Evolutionary conservation across 164 flowering plant species (phyloP).

Genomic region (Stephania japonica): DNA sequence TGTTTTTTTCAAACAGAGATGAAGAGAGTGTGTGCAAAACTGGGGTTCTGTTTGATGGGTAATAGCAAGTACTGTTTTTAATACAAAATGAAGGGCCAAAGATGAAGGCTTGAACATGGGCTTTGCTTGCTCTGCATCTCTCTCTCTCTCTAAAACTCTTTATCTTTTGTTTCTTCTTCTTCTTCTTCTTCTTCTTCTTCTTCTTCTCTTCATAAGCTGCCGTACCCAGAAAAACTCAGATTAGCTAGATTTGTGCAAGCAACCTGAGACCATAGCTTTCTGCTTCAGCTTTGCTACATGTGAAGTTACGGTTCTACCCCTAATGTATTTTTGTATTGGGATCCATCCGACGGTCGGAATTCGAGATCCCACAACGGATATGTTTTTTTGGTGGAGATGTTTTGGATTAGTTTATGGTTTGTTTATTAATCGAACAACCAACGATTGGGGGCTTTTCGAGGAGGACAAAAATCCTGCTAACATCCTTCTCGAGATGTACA

Average conservation of each 20-base stretch:
- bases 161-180: too few relatives aligned
- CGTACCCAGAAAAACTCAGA: constrained; percentile 12
- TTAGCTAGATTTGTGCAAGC: constrained; percentile 57
- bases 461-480: too few relatives aligned
- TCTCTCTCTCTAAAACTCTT: too few relatives aligned
- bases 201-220: neutral
- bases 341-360: neutral
- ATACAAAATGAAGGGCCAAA: neutral
- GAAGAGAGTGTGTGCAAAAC: too few relatives aligned
- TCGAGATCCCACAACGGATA: neutral
- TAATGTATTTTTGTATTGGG: neutral
- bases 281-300: neutral
- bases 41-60: too few relatives aligned
- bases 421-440: too few relatives aligned
- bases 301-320: neutral
- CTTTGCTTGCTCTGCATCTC: neutral
- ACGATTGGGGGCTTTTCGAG: too few relatives aligned
- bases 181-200: too few relatives aligned
- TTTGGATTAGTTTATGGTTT: too few relatives aligned
- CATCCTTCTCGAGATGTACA: too few relatives aligned
- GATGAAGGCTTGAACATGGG: neutral
- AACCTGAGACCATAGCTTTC: constrained; percentile 20
- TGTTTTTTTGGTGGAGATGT: neutral
- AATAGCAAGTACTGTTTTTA: too few relatives aligned
- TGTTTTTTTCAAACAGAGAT: too few relatives aligned